These are phyloP conservation scores for Nicotiana noctiflora DNA, from an alignment of 257 asterid genomes.

Conservation along the genomic window DNA sequence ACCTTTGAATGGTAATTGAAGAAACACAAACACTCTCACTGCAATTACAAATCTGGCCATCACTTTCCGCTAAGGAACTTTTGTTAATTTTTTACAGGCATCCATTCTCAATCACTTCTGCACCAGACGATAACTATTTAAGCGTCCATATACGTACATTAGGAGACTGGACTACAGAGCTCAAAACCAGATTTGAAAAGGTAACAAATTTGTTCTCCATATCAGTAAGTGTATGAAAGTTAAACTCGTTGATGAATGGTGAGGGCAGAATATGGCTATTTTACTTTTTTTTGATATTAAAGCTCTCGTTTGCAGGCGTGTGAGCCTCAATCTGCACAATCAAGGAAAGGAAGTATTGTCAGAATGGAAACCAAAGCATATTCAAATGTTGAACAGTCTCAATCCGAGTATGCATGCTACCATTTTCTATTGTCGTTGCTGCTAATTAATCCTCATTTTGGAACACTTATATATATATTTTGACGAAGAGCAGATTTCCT, in stretches of 20 bases:
- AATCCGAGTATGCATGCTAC: slow-evolving; percentile 43
- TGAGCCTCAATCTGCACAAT: slow-evolving; percentile 39
- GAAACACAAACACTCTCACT: not conserved
- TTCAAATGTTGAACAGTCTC: slow-evolving; percentile 30
- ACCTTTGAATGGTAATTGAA: slow-evolving; percentile 62
- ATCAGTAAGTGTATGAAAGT: not conserved
- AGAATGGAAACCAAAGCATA: slow-evolving; percentile 69
- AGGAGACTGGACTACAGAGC: slow-evolving; percentile 96
- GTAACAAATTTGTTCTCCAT: slow-evolving; percentile 15
- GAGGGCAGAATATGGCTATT: not conserved
- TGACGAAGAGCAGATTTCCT: slow-evolving; percentile 44
- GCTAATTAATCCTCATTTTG: not conserved
- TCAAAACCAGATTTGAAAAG: slow-evolving; percentile 52
- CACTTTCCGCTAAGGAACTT: not conserved
- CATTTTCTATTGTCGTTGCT: not conserved
- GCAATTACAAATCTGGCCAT: not conserved
- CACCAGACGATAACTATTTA: slow-evolving; percentile 76
- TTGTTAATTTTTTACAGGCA: slow-evolving; percentile 45
- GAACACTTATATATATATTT: not conserved
- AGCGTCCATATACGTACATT: slow-evolving; percentile 78
- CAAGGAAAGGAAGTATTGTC: slow-evolving; percentile 46
- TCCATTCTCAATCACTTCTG: slow-evolving; percentile 94
- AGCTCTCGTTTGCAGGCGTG: slow-evolving; percentile 42
- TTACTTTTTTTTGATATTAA: not conserved
- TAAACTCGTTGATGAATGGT: not conserved